These are phyloP conservation scores for Vitis hybrid DNA, from an alignment of 177 flowering plant genomes.

Conservation along the genomic window DNA sequence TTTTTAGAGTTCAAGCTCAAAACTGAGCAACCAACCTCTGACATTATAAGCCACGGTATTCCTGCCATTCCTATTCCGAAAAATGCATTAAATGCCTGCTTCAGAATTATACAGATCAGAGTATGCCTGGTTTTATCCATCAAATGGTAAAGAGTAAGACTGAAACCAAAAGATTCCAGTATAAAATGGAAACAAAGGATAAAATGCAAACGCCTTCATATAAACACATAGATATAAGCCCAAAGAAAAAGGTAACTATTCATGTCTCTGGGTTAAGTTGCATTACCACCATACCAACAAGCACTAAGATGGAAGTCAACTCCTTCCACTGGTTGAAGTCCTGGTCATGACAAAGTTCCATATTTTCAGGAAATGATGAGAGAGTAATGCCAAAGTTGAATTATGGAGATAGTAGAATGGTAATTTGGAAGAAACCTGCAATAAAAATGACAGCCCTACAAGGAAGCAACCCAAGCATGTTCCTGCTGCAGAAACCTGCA, in stretches of 20 bases:
- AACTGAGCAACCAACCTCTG: slow-evolving; percentile 31
- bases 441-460: slow-evolving; percentile 30
- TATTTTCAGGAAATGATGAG: not conserved
- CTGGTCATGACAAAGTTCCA: slow-evolving; percentile 16
- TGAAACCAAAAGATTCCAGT: no score
- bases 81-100: slow-evolving; percentile 26
- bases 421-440: slow-evolving; percentile 28
- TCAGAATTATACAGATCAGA: no score
- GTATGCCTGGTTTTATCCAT: no score
- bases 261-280: not conserved
- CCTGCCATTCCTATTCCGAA: slow-evolving; percentile 41
- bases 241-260: no score
- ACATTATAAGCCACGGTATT: slow-evolving; percentile 45
- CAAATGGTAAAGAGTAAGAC: no score
- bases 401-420: no score
- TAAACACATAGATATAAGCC: no score
- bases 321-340: slow-evolving; percentile 23
- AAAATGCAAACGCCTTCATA: no score
- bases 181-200: no score
- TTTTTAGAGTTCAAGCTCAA: no score
- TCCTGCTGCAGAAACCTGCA: slow-evolving; percentile 49
- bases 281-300: slow-evolving; percentile 45
- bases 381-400: no score
- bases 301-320: slow-evolving; percentile 28
- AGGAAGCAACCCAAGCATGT: slow-evolving; percentile 46